A percentile compares a stretch with the other conserved stretches of the same genome.
Evolutionary conservation across 2,329 filamentous ascomycete species (phyloP).

Genomic region (Chrysoporthe puriensis): DNA sequence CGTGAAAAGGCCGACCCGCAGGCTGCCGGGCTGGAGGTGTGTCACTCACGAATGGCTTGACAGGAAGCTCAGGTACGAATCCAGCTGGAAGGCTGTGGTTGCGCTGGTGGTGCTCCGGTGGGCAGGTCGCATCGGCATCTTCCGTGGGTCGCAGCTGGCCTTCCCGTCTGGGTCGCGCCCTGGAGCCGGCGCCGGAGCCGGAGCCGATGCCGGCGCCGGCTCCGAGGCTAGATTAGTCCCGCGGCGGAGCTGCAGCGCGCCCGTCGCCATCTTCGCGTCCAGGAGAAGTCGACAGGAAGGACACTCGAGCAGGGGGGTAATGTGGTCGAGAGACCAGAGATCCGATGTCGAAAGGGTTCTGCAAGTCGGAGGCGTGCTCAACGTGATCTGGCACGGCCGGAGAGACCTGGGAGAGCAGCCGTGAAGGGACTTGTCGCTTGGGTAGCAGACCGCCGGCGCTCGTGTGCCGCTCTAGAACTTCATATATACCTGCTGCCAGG

Average conservation of each 20-base stretch:
- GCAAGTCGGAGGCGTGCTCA: neutral
- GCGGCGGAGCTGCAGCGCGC: neutral
- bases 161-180: neutral
- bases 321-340: neutral
- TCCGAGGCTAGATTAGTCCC: neutral
- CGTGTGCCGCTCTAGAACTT: neutral
- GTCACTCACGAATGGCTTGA: conserved; percentile 6
- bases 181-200: neutral
- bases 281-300: neutral
- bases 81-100: conserved; percentile 9
- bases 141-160: neutral
- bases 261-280: neutral
- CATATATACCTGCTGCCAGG: neutral
- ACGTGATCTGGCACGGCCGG: too few relatives aligned
- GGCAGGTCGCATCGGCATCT: neutral
- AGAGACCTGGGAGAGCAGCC: too few relatives aligned
- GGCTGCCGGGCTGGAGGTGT: neutral
- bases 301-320: neutral
- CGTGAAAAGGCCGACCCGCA: neutral
- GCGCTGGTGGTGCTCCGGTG: neutral
- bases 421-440: too few relatives aligned
- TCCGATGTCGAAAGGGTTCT: neutral
- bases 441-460: too few relatives aligned
- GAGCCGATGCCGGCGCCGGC: neutral
- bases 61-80: conserved; percentile 8